These are phyloP conservation scores for Mucor circinelloides DNA, from an alignment of 371 early-diverging fungal genomes.

Conservation along the genomic window DNA sequence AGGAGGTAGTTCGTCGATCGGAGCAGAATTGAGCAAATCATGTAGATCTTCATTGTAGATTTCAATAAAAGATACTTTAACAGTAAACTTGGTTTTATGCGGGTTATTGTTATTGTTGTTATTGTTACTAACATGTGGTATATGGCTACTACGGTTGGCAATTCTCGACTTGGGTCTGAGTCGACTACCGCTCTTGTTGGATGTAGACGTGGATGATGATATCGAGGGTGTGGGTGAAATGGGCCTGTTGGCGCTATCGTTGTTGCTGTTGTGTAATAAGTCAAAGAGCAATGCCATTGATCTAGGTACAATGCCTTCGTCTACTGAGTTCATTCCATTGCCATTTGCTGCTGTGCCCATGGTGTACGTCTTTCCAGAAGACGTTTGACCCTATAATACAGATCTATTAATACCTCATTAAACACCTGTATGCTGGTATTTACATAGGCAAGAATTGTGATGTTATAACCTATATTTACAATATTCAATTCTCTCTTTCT, in stretches of 20 bases:
- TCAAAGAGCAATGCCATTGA: constrained; percentile 79
- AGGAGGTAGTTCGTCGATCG: constrained; percentile 59
- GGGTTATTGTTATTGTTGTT: constrained; percentile 1
- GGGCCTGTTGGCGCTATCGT: constrained; percentile 5
- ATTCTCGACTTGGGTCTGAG: constrained; percentile 23
- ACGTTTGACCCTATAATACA: constrained; percentile 69
- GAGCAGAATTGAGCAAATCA: constrained; percentile 73
- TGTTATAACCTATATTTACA: constrained; percentile 75
- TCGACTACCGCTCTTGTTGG: constrained; percentile 14
- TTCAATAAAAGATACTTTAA: constrained; percentile 82
- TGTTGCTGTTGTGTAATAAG: constrained; percentile 21
- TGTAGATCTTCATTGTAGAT: constrained; percentile 98
- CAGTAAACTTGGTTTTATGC: constrained; percentile 39
- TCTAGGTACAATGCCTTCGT: constrained; percentile 86
- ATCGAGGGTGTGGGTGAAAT: constrained; percentile 27
- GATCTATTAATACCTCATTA: background rate
- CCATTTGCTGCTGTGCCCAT: constrained; percentile 88
- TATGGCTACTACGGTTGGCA: constrained; percentile 6
- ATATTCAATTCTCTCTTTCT: background rate
- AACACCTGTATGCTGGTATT: constrained; percentile 14
- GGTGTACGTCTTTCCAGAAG: constrained; percentile 96
- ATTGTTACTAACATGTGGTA: background rate
- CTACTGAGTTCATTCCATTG: constrained; percentile 49
- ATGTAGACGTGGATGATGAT: constrained; percentile 25
- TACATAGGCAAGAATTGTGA: constrained; percentile 93